phyloP scores from a whole-genome alignment of 2,329 filamentous ascomycete species.

The Aquanectria penicillioides region DNA sequence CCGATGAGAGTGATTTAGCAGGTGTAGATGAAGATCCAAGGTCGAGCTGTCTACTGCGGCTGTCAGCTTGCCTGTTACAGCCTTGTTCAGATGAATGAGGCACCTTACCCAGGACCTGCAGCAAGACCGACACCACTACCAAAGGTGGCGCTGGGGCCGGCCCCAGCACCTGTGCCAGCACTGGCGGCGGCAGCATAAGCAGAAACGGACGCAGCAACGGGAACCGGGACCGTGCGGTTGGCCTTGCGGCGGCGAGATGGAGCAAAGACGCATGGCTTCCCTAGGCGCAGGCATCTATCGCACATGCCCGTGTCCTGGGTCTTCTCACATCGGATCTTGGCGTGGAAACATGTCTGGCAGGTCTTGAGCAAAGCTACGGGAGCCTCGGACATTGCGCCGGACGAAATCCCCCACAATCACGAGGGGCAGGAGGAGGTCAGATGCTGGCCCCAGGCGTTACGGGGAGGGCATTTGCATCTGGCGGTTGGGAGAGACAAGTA shows the following conservation, averaged over 20 bases:
- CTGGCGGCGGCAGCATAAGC: constrained; percentile 13
- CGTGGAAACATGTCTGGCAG: constrained; percentile 48
- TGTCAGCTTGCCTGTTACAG: too few species aligned
- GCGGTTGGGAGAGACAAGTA: background rate
- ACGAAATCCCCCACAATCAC: constrained; percentile 1
- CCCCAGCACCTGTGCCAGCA: too few species aligned
- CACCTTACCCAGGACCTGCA: constrained; percentile 7
- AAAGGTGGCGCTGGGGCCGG: too few species aligned
- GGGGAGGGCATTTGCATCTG: background rate
- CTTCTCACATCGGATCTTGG: constrained; percentile 49
- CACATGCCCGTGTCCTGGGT: constrained; percentile 46
- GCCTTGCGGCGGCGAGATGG: constrained; percentile 42
- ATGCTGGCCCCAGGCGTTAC: background rate
- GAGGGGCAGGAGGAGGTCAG: background rate
- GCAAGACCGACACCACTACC: background rate
- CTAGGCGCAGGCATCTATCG: constrained; percentile 46
- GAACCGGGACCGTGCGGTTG: constrained; percentile 20
- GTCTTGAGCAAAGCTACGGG: constrained; percentile 40
- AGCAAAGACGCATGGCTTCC: constrained; percentile 47
- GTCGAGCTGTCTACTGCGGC: constrained; percentile 26
- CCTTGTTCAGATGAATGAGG: too few species aligned
- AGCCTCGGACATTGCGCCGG: constrained; percentile 18
- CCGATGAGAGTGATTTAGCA: constrained; percentile 28
- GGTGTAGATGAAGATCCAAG: constrained; percentile 15
- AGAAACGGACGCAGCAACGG: background rate